phyloP scores from a whole-genome alignment of 2,329 filamentous ascomycete genomes.

The Calonectria hongkongensis region DNA sequence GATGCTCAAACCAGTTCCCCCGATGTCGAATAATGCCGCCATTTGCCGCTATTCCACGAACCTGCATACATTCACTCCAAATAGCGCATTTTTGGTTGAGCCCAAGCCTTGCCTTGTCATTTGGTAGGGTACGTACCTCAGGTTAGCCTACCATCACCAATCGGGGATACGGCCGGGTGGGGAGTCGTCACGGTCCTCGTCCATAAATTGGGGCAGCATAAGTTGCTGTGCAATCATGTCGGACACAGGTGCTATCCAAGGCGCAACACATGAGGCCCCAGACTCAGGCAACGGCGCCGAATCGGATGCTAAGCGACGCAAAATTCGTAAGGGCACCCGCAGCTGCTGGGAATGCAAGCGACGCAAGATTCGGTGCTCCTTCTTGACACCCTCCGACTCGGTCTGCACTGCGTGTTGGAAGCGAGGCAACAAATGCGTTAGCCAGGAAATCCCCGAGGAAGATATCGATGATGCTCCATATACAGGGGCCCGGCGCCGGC shows the following conservation, averaged over 20 bases:
- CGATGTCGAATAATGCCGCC: neutral
- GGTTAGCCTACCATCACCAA: neutral
- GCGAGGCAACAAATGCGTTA: conserved; percentile 32
- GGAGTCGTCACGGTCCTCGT: too few species aligned
- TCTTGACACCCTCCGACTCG: conserved; percentile 12
- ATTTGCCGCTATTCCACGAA: neutral
- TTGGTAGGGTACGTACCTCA: conserved; percentile 5
- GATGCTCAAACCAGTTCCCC: neutral
- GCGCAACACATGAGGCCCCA: neutral
- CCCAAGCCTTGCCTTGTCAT: neutral
- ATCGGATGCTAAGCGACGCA: conserved; percentile 34
- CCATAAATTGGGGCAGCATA: neutral
- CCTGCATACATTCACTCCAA: neutral
- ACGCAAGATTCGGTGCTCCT: conserved; percentile 40
- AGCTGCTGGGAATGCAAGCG: conserved; percentile 44
- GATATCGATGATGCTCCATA: neutral
- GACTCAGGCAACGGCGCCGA: neutral
- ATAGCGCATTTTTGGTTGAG: neutral
- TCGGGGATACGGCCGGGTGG: neutral
- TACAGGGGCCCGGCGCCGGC: conserved; percentile 6
- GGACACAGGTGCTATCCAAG: neutral
- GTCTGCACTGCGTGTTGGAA: conserved; percentile 32
- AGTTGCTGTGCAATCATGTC: neutral
- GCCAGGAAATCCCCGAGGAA: conserved; percentile 37
- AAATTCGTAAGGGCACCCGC: conserved; percentile 41